Conservation (phyloP, 495 filamentous ascomycete species). For the Aspergillus cristatus region DNA sequence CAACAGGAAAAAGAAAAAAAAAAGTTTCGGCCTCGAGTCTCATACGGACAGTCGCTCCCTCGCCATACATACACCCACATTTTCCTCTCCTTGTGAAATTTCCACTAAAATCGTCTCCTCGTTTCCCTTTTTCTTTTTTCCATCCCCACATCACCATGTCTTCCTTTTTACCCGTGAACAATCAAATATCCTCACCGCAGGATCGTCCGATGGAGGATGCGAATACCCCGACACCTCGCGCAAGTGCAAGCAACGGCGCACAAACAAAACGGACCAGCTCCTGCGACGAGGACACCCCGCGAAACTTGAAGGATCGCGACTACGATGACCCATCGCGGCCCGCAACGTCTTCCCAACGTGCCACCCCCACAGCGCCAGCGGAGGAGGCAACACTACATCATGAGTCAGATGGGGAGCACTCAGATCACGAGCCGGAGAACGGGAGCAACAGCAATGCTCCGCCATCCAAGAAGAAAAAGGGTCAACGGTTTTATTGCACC, state of each 20-base stretch:
- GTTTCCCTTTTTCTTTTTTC: too few species aligned
- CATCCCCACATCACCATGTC: too few species aligned
- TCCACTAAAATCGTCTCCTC: background rate
- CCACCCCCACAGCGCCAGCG: too few species aligned
- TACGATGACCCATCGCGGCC: constrained; percentile 71
- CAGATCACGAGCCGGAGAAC: constrained; percentile 55
- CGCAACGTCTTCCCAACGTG: too few species aligned
- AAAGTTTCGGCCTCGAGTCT: background rate
- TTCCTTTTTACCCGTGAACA: constrained; percentile 71
- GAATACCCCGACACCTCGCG: constrained; percentile 54
- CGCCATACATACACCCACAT: constrained; percentile 10
- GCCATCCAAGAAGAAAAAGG: constrained; percentile 87
- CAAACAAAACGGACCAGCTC: background rate
- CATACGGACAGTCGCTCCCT: constrained; percentile 5
- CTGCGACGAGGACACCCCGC: constrained; percentile 2
- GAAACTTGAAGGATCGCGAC: constrained; percentile 11
- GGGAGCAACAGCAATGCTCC: constrained; percentile 44
- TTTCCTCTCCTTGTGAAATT: constrained; percentile 11
- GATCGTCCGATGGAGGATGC: constrained; percentile 44
- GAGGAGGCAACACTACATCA: too few species aligned
- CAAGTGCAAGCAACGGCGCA: constrained; percentile 22
- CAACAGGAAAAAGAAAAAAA: background rate
- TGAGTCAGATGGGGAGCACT: constrained; percentile 66
- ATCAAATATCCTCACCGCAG: constrained; percentile 45
- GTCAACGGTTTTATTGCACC: constrained; percentile 94